Evolutionary conservation across 495 filamentous ascomycete genomes (phyloP).

Genomic region (Lasiosphaeris hirsuta): DNA sequence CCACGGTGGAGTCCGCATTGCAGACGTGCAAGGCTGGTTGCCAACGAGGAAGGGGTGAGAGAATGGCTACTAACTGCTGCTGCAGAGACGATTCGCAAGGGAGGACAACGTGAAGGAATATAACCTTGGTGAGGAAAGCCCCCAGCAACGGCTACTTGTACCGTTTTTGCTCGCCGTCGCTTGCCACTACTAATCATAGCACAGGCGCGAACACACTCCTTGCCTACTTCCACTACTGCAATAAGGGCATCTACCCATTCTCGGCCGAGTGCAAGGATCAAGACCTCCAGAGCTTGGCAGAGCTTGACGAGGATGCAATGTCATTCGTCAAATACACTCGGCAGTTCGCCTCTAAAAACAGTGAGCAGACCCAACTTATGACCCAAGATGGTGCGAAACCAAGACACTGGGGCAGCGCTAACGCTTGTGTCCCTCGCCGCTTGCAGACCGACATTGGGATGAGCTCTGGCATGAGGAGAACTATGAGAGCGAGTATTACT

Average conservation of each 20-base stretch:
- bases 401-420: conserved; percentile 9
- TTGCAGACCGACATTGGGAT: conserved; percentile 40
- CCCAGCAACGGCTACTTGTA: not conserved
- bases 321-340: conserved; percentile 40
- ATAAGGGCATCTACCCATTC: conserved; percentile 52
- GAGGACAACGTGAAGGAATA: conserved; percentile 50
- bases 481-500: conserved; percentile 50
- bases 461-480: conserved; percentile 31
- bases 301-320: conserved; percentile 40
- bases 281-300: conserved; percentile 42
- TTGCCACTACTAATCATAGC: conserved; percentile 3
- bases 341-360: conserved; percentile 31
- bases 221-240: conserved; percentile 58
- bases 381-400: not conserved
- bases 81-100: conserved; percentile 47
- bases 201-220: conserved; percentile 56
- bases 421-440: not conserved
- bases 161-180: not conserved
- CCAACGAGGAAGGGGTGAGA: not conserved
- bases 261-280: conserved; percentile 47
- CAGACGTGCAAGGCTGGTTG: not conserved
- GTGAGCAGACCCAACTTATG: conserved; percentile 32
- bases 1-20: not conserved
- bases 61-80: conserved; percentile 5
- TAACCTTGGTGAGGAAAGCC: conserved; percentile 41